Evolutionary conservation across 2,329 filamentous ascomycete species (phyloP).

Genomic region (Neonectria magnoliae): DNA sequence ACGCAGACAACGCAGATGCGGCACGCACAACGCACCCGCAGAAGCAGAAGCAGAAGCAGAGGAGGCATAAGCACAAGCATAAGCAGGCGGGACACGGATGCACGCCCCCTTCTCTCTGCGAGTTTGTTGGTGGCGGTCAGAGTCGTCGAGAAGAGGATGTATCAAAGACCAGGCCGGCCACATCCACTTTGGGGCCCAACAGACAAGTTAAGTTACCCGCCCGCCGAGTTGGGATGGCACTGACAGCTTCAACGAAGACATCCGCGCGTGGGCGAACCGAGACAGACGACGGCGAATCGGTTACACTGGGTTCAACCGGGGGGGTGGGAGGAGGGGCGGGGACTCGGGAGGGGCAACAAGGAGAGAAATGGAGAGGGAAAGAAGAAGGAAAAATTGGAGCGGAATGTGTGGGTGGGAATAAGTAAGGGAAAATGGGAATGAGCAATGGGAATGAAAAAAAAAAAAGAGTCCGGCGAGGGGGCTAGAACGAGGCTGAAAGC

Average conservation of each 20-base stretch:
- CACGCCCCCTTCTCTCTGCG: background rate
- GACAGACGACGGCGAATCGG: constrained; percentile 11
- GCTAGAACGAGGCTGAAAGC: constrained; percentile 25
- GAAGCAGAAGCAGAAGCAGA: constrained; percentile 3
- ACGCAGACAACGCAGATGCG: background rate
- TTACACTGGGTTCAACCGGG: constrained; percentile 3
- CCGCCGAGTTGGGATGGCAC: constrained; percentile 2
- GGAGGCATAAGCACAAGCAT: background rate
- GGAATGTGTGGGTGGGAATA: background rate
- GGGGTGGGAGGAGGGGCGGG: background rate
- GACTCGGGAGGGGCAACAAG: background rate
- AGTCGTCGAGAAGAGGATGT: background rate
- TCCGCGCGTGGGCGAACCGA: constrained; percentile 18
- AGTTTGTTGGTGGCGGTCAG: background rate
- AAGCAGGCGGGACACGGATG: constrained; percentile 4
- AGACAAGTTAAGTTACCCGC: no score
- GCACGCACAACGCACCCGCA: background rate
- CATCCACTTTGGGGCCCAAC: constrained; percentile 1
- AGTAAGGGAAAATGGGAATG: background rate
- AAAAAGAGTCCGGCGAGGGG: constrained; percentile 4
- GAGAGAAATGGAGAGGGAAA: no score
- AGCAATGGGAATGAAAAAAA: background rate
- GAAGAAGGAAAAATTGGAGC: background rate
- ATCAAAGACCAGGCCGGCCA: background rate
- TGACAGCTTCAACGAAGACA: constrained; percentile 3